Evolutionary conservation across 257 asterid species (phyloP), one percentile per base, ranked within the genome.

Genomic region (Solanum dulcamara): DNA sequence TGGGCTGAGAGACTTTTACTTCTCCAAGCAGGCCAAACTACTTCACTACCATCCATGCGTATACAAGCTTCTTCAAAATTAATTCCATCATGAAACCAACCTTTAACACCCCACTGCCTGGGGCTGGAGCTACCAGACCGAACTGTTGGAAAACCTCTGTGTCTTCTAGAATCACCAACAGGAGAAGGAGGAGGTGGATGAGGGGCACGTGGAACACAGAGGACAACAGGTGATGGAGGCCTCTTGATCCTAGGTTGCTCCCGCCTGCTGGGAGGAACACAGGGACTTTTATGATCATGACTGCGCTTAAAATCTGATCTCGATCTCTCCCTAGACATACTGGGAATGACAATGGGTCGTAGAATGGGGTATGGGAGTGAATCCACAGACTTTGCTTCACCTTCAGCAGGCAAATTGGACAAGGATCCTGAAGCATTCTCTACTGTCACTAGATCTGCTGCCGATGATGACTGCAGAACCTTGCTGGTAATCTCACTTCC

Each of bases 101-200:
- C 97, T 90, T 93, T 97, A 71, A 95, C 97, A 88, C 99, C 99
- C 98, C 98, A 97, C 62, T 97, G 97, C 90, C 98, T 94, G 81
- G 99, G 99, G 93, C 99, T 97, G 79, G 99, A 95, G 93, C 99
- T 97, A 86, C 99, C 99, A 84, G 99, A 97, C 81, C 99, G 94
- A 88, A 94, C 99, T 50, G 97, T 95, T 59, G 97, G 97, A 85
- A 97, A 96, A 74, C 99, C 98, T 90, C 97, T 91, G 74, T 95
- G 97, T 86, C 92, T 92, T 89, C 98, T 94, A 80, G 98, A 92
- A 91, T 93, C 98, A 67, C 95, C 92, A 89, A 93, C 97, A 75
- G 98, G 97, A 79, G 99, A 94, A 68, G 99, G 98, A 79, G 98
- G 99, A 81, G 99, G 99, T 26, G 98, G 98, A 70, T 91, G 95